These are phyloP conservation scores for Escovopsis sp. DNA, from an alignment of 2,329 filamentous ascomycete species.

Conservation along the genomic window DNA sequence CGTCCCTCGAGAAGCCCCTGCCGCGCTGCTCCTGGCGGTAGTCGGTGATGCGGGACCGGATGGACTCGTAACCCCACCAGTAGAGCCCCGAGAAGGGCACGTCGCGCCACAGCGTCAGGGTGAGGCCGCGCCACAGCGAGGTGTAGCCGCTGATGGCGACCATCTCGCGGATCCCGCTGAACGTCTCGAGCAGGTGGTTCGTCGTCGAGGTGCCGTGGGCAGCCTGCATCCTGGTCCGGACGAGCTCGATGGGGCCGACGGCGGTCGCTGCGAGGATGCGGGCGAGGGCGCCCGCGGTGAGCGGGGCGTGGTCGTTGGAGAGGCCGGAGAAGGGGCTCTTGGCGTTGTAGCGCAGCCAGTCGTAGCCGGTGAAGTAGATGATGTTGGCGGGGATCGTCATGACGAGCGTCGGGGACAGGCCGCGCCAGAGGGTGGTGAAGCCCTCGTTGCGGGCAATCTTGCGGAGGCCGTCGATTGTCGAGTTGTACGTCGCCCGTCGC, in stretches of 20 bases:
- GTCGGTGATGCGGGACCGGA: constrained; percentile 57
- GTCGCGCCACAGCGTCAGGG: constrained; percentile 86
- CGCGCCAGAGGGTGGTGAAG: constrained; percentile 73
- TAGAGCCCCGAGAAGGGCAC: constrained; percentile 95
- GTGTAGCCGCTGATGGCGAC: constrained; percentile 61
- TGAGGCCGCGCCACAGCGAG: constrained; percentile 81
- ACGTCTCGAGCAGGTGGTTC: constrained; percentile 64
- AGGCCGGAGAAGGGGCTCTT: constrained; percentile 54
- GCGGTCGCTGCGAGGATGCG: constrained; percentile 66
- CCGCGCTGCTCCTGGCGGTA: constrained; percentile 41
- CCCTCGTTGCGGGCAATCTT: constrained; percentile 96
- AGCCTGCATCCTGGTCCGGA: constrained; percentile 83
- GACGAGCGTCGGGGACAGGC: constrained; percentile 79
- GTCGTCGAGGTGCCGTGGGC: constrained; percentile 42
- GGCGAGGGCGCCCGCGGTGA: constrained; percentile 66
- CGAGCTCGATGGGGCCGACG: constrained; percentile 86
- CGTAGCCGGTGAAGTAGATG: constrained; percentile 97
- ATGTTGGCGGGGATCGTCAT: constrained; percentile 95
- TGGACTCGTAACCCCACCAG: constrained; percentile 93
- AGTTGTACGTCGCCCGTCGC: constrained; percentile 70
- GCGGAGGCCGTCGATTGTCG: constrained; percentile 77
- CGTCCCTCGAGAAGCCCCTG: constrained; percentile 15
- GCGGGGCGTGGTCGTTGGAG: constrained; percentile 59
- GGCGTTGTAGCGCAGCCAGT: constrained; percentile 69
- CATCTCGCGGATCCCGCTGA: constrained; percentile 65